Conservation (phyloP, 345 rosid genomes). For the Adansonia digitata region DNA sequence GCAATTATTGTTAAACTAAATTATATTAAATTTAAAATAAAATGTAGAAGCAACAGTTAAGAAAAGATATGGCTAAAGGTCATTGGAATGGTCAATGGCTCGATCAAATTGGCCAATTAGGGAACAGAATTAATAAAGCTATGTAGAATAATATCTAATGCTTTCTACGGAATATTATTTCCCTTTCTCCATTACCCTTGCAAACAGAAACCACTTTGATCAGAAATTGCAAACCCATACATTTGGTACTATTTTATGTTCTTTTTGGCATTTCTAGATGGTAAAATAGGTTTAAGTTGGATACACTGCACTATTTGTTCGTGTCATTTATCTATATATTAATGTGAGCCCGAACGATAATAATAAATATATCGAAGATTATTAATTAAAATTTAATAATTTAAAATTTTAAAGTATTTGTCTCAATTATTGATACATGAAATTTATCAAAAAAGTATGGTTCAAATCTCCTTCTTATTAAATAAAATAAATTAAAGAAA, state of each 20-base stretch:
- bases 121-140: background rate
- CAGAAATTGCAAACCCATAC: background rate
- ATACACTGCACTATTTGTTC: background rate
- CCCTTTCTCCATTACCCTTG: background rate
- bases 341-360: too few species aligned
- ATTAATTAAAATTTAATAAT: too few species aligned
- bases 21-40: background rate
- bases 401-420: too few species aligned
- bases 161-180: background rate
- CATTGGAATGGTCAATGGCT: background rate
- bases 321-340: too few species aligned
- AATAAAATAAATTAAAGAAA: too few species aligned
- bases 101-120: background rate
- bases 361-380: too few species aligned
- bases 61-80: background rate
- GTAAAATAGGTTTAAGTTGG: background rate
- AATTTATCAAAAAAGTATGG: too few species aligned
- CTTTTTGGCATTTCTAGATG: background rate
- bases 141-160: background rate
- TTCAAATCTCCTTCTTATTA: too few species aligned
- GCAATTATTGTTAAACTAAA: background rate
- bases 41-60: background rate
- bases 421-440: too few species aligned
- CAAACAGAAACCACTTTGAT: background rate
- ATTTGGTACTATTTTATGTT: background rate